Evolutionary conservation across 257 asterid genomes (phyloP), one percentile per base, ranked within the genome.

Genomic region (Plantago ovata): DNA sequence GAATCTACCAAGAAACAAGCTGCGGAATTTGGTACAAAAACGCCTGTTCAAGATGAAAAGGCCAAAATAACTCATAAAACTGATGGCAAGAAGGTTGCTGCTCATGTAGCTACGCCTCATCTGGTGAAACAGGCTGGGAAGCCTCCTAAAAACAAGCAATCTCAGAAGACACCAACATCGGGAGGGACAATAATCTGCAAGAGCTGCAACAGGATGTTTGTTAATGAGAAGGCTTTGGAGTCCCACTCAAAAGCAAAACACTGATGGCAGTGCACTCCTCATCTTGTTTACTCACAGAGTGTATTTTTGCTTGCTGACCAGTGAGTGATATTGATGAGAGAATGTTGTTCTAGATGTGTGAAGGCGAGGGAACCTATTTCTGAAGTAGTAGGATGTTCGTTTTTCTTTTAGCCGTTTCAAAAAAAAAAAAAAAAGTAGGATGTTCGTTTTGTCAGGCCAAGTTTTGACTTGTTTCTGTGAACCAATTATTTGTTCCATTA

Each of bases 51-150:
- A 9, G 91, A 61, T 13, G 85, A 92, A 46, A 92, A 80, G 75
- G 89, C 90, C 0, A 92, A 92, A 75, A 73, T 70, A 13, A 85
- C 98, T 45, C 96, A 83, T 63, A 88, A 75, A 74, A 77, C 85
- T 66, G 96, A 88, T 72, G 86, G 82, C 53, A 92, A 88, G 69
- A 87, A 88, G 51, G 85, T 68, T 10, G 41, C 72, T 53, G 82
- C 16, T 39, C 98, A 85, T 64, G 93, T 83, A 24, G 98, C 83
- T 20, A 92, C 98, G 4, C 98, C 96, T 44, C 77, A 91, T 59
- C 98, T 96, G 1, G 62, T 90, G 16, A 91, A 91, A 69, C 77
- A 79, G 70, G 83, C 78, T 52, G 91, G 74, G 5, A 87, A 85
- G 69, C 65, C 87, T 58, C 80, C 86, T 49, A 88, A 71, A 18